These are phyloP conservation scores for Aspergillus sp. DNA, from an alignment of 2,329 filamentous ascomycete genomes.

Conservation along the genomic window DNA sequence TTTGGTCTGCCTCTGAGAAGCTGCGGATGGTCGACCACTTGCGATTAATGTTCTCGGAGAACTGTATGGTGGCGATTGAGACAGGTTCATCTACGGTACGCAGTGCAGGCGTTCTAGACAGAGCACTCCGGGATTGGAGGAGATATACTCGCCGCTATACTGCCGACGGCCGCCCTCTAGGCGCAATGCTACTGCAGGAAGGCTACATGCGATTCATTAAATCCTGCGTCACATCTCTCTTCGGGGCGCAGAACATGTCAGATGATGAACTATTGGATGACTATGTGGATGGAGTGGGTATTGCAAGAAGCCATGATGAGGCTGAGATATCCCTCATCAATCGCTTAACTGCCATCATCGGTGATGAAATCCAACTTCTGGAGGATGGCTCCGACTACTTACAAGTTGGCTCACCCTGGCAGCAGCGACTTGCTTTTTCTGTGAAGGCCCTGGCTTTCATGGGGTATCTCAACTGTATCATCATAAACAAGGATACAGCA, in stretches of 20 bases:
- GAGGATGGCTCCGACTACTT: constrained; percentile 91
- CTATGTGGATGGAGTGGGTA: constrained; percentile 61
- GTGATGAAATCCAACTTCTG: constrained; percentile 80
- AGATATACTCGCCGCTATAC: constrained; percentile 81
- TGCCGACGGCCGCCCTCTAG: constrained; percentile 73
- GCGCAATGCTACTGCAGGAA: constrained; percentile 86
- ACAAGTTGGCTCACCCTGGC: constrained; percentile 78
- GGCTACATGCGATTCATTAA: constrained; percentile 85
- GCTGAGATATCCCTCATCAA: constrained; percentile 49
- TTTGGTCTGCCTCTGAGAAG: constrained; percentile 77
- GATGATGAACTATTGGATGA: constrained; percentile 70
- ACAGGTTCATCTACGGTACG: constrained; percentile 87
- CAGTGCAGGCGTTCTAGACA: constrained; percentile 68
- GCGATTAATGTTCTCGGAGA: constrained; percentile 73
- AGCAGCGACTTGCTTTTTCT: constrained; percentile 81
- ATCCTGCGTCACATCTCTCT: constrained; percentile 71
- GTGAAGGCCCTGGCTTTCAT: constrained; percentile 81
- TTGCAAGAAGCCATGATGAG: constrained; percentile 42
- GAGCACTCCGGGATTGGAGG: constrained; percentile 79
- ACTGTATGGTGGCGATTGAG: constrained; percentile 82
- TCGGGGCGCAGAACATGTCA: constrained; percentile 60
- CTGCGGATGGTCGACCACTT: constrained; percentile 71
- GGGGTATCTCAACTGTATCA: constrained; percentile 80
- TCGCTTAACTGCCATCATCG: constrained; percentile 68
- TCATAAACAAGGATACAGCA: constrained; percentile 77